Percentiles rank a stretch among this genome's conserved stretches.
Conservation (phyloP, 768 basidiomycete species). For the Serendipita sp. region DNA sequence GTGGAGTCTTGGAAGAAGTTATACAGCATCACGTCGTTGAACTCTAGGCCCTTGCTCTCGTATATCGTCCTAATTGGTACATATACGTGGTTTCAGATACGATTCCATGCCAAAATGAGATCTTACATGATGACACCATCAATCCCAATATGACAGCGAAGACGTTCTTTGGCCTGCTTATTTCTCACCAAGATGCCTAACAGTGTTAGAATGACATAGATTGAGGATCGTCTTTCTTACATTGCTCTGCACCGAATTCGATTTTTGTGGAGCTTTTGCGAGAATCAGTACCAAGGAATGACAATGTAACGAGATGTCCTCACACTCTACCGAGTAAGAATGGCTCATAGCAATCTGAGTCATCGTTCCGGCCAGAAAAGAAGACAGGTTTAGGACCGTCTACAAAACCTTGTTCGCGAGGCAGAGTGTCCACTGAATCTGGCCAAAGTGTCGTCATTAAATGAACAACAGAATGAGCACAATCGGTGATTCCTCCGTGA, state of each 20-base stretch:
- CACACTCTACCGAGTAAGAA: constrained; percentile 39
- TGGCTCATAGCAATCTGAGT: constrained; percentile 27
- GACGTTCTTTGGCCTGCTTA: constrained; percentile 29
- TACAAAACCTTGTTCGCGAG: constrained; percentile 37
- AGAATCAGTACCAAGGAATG: background rate
- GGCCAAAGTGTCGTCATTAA: constrained; percentile 48
- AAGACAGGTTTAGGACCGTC: constrained; percentile 43
- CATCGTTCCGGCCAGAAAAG: constrained; percentile 28
- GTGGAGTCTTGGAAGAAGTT: constrained; percentile 59
- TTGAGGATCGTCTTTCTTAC: constrained; percentile 20
- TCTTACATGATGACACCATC: constrained; percentile 22
- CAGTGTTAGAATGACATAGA: background rate
- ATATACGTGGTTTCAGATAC: background rate
- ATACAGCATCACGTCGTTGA: constrained; percentile 53
- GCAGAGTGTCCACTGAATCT: constrained; percentile 41
- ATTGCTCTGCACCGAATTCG: constrained; percentile 51
- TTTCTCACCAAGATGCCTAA: constrained; percentile 60
- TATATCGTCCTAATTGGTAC: constrained; percentile 28
- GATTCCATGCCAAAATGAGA: background rate
- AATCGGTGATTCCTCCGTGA: constrained; percentile 55
- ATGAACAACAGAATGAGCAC: constrained; percentile 46
- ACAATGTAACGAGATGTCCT: constrained; percentile 8
- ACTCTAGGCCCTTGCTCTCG: constrained; percentile 52
- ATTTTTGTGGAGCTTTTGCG: constrained; percentile 17
- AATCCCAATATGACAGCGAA: constrained; percentile 37